phyloP scores from a whole-genome alignment of 805 yeast genomes.

The Martiniozyma abietophila region DNA sequence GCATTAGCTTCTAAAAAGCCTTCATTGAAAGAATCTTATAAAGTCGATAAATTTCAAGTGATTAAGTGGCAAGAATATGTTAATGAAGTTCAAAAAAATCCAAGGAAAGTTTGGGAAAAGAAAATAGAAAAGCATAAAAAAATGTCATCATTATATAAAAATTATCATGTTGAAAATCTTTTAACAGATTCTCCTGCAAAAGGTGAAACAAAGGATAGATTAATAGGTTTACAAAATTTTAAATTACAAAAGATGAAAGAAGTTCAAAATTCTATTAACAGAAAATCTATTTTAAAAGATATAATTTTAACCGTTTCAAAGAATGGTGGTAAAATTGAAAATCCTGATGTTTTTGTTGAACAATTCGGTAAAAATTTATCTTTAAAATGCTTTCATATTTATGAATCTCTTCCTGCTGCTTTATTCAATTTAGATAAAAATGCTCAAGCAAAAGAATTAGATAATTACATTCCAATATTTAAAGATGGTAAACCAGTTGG shows the following conservation, averaged over 20 bases:
- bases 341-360: conserved; percentile 26
- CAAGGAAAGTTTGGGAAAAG: conserved; percentile 46
- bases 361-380: conserved; percentile 29
- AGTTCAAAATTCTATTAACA: conserved; percentile 29
- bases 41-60: conserved; percentile 64
- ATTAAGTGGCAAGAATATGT: conserved; percentile 70
- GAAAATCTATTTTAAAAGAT: conserved; percentile 37
- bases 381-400: conserved; percentile 29
- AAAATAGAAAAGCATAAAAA: conserved; percentile 35
- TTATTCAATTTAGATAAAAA: conserved; percentile 18
- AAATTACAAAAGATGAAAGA: conserved; percentile 30
- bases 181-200: conserved; percentile 14
- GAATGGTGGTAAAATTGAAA: conserved; percentile 13
- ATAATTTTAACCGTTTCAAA: conserved; percentile 27
- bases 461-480: conserved; percentile 30
- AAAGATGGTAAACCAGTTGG: conserved; percentile 24
- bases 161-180: conserved; percentile 17
- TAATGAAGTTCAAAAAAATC: conserved; percentile 44
- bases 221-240: conserved; percentile 17
- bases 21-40: conserved; percentile 53
- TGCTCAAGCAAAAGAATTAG: conserved; percentile 44
- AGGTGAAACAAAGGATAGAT: conserved; percentile 17
- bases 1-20: conserved; percentile 88
- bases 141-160: conserved; percentile 25
- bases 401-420: conserved; percentile 20